Evolutionary conservation across 129 eudicot genomes (phyloP).

Genomic region (Flaveria bidentis): DNA sequence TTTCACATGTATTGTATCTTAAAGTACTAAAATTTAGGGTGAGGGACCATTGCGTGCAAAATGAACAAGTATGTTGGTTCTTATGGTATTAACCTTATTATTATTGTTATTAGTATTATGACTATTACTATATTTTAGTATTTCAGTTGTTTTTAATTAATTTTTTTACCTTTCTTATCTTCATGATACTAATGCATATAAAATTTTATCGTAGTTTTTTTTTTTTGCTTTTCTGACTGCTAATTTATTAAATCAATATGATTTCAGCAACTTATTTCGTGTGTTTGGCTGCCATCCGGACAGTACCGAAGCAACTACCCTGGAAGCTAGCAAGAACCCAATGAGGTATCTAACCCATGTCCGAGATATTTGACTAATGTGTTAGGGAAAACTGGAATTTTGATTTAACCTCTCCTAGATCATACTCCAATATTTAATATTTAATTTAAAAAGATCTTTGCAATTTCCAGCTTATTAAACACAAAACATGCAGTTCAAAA

Average conservation of each 20-base stretch:
- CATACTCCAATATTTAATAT: neutral
- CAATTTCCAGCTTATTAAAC: neutral
- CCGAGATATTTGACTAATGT: neutral
- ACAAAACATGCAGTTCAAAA: neutral
- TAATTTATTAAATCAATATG: slow-evolving; percentile 16
- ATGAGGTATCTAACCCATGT: slow-evolving; percentile 63
- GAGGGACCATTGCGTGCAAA: neutral
- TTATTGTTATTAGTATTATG: neutral
- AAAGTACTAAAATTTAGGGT: neutral
- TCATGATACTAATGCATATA: neutral
- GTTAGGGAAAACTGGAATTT: neutral
- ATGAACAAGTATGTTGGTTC: neutral
- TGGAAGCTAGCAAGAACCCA: slow-evolving; percentile 97
- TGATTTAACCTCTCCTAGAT: neutral
- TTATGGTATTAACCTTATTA: neutral
- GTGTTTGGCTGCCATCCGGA: slow-evolving; percentile 78
- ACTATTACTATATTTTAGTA: neutral
- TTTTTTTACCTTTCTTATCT: too few species aligned
- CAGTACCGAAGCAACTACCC: slow-evolving; percentile 82
- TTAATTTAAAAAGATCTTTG: neutral
- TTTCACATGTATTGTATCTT: neutral
- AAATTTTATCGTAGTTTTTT: neutral
- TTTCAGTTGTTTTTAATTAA: too few species aligned
- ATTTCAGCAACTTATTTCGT: slow-evolving; percentile 80
- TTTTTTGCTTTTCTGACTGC: neutral